phyloP scores from a whole-genome alignment of 345 rosid genomes.

The Euphorbia peplus region DNA sequence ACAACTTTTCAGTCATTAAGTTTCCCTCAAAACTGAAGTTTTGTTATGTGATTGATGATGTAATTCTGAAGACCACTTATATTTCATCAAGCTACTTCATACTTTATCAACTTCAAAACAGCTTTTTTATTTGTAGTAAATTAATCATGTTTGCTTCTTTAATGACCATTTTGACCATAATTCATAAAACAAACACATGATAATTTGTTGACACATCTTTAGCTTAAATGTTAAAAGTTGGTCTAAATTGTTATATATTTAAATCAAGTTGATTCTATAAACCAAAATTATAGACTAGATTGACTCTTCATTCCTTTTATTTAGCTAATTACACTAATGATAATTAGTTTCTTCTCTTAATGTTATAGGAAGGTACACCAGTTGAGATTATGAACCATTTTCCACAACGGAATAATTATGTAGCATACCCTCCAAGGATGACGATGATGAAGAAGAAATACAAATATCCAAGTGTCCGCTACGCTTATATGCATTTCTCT shows the following conservation, averaged over 20 bases:
- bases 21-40: neutral
- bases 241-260: no score
- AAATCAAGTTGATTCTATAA: no score
- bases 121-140: no score
- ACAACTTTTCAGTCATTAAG: neutral
- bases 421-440: neutral
- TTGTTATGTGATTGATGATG: neutral
- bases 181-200: no score
- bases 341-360: neutral
- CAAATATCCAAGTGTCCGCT: constrained; percentile 13
- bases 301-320: neutral
- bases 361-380: constrained; percentile 18
- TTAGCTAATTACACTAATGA: neutral
- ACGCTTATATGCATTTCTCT: neutral
- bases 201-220: no score
- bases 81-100: neutral
- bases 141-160: no score
- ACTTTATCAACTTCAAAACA: no score
- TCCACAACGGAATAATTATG: constrained; percentile 13
- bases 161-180: no score
- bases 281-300: no score
- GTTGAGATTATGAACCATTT: constrained; percentile 12
- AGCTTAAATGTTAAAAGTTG: no score
- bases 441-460: constrained; percentile 1
- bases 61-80: neutral